These are phyloP conservation scores for Tolypocladium guangdongense DNA, from an alignment of 2,329 filamentous ascomycete genomes.

Conservation along the genomic window DNA sequence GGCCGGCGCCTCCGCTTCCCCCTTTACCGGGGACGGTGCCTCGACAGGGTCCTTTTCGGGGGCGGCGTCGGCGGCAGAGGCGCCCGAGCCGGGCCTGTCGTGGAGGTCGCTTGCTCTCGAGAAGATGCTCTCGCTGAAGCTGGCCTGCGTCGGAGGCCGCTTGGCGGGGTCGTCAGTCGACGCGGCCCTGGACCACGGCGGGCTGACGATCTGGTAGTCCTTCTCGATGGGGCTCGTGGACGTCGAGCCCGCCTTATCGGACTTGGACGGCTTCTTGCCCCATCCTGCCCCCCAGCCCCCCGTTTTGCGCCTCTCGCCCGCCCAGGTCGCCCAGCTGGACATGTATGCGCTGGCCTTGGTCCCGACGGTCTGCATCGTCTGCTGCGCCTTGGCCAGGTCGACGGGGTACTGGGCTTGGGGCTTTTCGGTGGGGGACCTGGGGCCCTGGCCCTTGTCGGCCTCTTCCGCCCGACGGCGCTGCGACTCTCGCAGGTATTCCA, in stretches of 20 bases:
- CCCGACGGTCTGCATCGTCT: slow-evolving; percentile 37
- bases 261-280: slow-evolving; percentile 22
- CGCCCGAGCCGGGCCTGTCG: slow-evolving; percentile 6
- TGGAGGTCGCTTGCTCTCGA: slow-evolving; percentile 23
- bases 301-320: slow-evolving; percentile 61
- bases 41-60: not conserved
- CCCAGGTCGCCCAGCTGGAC: slow-evolving; percentile 59
- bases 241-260: slow-evolving; percentile 18
- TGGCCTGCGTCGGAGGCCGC: slow-evolving; percentile 27
- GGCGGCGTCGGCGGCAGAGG: not conserved
- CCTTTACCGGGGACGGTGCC: not conserved
- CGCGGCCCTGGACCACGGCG: slow-evolving; percentile 15
- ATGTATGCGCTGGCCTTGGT: slow-evolving; percentile 52
- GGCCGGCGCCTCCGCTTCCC: not conserved
- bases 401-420: slow-evolving; percentile 7
- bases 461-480: slow-evolving; percentile 31
- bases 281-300: slow-evolving; percentile 33
- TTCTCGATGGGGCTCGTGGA: slow-evolving; percentile 26
- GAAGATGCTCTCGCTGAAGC: slow-evolving; percentile 34
- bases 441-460: slow-evolving; percentile 11
- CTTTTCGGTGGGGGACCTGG: slow-evolving; percentile 4
- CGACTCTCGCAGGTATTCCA: slow-evolving; percentile 52
- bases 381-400: slow-evolving; percentile 30
- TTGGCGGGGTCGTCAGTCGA: slow-evolving; percentile 16
- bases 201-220: slow-evolving; percentile 24